Percentiles rank a stretch among this genome's conserved stretches.
Conservation (phyloP, 257 asterid species). For the Nyctanthes arbortristis region DNA sequence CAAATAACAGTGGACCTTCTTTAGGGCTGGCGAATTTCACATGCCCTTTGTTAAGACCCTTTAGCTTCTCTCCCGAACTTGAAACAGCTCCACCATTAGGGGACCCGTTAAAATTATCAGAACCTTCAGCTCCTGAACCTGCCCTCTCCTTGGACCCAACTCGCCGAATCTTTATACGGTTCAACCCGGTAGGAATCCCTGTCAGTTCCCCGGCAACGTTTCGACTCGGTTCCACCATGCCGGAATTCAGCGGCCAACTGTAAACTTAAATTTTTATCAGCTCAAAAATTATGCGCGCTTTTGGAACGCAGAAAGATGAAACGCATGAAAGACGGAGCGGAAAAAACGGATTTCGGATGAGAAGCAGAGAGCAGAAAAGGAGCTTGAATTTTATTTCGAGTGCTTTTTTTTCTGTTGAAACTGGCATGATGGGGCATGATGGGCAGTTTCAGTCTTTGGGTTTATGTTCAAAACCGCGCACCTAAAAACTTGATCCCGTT, state of each 20-base stretch:
- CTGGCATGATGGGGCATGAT: neutral
- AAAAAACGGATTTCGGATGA: conserved; percentile 8
- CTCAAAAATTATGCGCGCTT: neutral
- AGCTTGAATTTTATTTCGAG: conserved; percentile 27
- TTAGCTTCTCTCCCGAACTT: conserved; percentile 44
- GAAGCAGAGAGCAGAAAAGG: neutral
- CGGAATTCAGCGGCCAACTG: conserved; percentile 16
- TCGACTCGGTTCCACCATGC: conserved; percentile 64
- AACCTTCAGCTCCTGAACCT: conserved; percentile 46
- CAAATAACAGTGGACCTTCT: conserved; percentile 48
- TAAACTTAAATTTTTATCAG: conserved; percentile 1
- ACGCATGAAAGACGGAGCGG: conserved; percentile 17
- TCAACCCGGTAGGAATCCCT: conserved; percentile 86
- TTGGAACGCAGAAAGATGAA: neutral
- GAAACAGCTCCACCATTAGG: conserved; percentile 46
- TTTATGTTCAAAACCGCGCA: conserved; percentile 17
- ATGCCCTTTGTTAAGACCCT: conserved; percentile 44
- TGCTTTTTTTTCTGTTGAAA: conserved; percentile 14
- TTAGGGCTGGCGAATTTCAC: conserved; percentile 50
- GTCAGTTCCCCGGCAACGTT: conserved; percentile 38
- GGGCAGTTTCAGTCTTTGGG: neutral
- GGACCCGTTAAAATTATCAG: conserved; percentile 53
- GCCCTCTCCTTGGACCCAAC: conserved; percentile 39
- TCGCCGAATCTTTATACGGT: conserved; percentile 81
- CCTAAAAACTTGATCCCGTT: neutral